A percentile compares a stretch with the other conserved stretches of the same genome.
Conservation (phyloP, 1,139 yeast genomes). For the Pichia sp. region DNA sequence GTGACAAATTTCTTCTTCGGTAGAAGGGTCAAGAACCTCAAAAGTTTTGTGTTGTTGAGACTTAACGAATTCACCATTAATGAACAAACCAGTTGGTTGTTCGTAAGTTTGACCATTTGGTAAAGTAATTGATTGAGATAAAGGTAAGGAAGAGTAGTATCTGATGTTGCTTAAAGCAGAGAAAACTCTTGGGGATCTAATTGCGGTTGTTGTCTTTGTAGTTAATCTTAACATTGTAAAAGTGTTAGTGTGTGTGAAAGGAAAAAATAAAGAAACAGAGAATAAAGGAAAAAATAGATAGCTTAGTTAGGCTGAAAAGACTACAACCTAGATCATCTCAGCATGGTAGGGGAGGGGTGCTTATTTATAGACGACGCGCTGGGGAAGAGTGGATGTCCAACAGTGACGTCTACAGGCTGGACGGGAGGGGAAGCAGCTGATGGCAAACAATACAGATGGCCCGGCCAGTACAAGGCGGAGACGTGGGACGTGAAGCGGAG, state of each 20-base stretch:
- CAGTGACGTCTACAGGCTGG: too few species aligned
- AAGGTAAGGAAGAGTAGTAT: conserved; percentile 28
- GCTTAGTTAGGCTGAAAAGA: too few species aligned
- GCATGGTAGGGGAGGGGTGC: too few species aligned
- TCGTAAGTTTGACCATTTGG: conserved; percentile 32
- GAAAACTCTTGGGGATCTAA: conserved; percentile 8
- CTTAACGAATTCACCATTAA: conserved; percentile 70
- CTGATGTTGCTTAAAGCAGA: conserved; percentile 19
- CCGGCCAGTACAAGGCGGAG: too few species aligned
- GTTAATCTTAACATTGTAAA: conserved; percentile 18
- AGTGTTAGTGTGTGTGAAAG: too few species aligned
- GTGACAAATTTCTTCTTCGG: conserved; percentile 51
- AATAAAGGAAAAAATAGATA: neutral
- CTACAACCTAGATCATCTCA: too few species aligned
- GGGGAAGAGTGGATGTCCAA: too few species aligned
- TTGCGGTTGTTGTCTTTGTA: conserved; percentile 6
- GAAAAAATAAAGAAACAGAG: neutral
- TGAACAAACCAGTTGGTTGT: conserved; percentile 78
- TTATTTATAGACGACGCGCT: too few species aligned
- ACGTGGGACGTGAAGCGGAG: too few species aligned
- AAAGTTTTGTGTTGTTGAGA: conserved; percentile 57
- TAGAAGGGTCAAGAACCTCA: conserved; percentile 58
- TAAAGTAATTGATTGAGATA: conserved; percentile 25
- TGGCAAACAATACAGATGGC: too few species aligned
- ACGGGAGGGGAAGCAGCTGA: too few species aligned